These are phyloP conservation scores for Hirsutella rhossiliensis DNA, from an alignment of 2,329 filamentous ascomycete genomes.

Conservation along the genomic window DNA sequence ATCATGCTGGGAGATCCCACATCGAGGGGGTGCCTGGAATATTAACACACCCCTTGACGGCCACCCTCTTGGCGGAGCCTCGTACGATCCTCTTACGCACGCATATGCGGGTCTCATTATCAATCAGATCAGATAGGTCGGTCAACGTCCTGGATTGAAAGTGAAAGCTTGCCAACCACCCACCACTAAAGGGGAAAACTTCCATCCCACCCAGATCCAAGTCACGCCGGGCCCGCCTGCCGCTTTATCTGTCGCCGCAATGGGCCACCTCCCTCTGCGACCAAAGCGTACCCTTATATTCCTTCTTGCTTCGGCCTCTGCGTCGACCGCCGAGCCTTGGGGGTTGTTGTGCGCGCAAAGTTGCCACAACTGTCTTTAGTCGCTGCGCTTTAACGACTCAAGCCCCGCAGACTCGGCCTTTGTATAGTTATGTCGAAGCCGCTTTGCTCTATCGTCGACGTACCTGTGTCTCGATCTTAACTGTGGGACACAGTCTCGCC, in stretches of 20 bases:
- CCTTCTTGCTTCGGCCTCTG: background rate
- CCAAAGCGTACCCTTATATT: background rate
- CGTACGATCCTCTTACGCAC: no score
- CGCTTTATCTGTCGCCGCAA: background rate
- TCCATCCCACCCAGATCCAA: background rate
- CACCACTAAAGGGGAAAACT: background rate
- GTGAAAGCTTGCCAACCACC: background rate
- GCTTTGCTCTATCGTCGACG: background rate
- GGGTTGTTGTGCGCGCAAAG: background rate
- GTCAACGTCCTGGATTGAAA: background rate
- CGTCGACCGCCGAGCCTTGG: background rate
- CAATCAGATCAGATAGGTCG: background rate
- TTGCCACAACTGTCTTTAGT: background rate
- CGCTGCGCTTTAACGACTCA: background rate
- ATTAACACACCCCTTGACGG: no score
- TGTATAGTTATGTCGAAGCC: background rate
- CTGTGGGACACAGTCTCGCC: conserved; percentile 1
- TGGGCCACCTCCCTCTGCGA: background rate
- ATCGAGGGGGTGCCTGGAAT: no score
- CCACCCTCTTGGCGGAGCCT: no score
- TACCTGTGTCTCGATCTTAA: conserved; percentile 3
- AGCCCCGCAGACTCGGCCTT: background rate
- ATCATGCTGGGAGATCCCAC: no score
- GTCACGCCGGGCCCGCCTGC: no score
- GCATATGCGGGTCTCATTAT: background rate